Base-by-base conservation (phyloP, 2,329 filamentous ascomycete species). In the Pyrenophora teres region DNA sequence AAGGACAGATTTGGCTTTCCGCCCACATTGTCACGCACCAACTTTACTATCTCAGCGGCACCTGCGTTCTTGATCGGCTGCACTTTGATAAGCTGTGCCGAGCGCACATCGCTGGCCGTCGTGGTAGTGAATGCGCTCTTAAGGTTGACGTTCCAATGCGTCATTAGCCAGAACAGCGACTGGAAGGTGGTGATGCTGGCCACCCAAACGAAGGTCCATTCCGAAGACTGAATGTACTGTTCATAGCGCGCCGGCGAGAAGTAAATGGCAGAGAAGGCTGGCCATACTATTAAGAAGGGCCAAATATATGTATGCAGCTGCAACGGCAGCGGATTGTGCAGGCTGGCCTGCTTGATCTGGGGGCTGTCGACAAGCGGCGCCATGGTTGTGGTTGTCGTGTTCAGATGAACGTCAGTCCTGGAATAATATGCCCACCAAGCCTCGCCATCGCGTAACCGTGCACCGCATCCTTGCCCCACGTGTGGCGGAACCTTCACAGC, bases 121-220 rank as follows among this genome's bases (percentile, higher is more conserved):
- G 81, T 87, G 1, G 92, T 85, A 10, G 89, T 97, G 75, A 97
- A 96, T 54, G 87, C 76, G 18, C 88, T 88, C 69, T 87, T 85
- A 58, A 97, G 79, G 70, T 92, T 87, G 72, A 99, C 91, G 70
- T 90, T 97, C 94, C 94, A 99, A 78, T 97, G 91, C 40, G 94
- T 99, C 78, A 89, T 93, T 56, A 99, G 83, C 93, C 94, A 99
- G 64, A 92, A 78, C 59, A 99, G 82, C 59, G 90, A 87, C 79
- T 99, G 95, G 50, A 88, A 69, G 9, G 92, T 96, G 73, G 95
- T 81, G 71, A 99, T 97, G 62, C 86, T 83, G 67, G 89, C 93
- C 61, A 88, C 84, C 87, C 90, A 99, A 57, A 99, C 90, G 72
- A 96, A 96, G 0, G 95, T 97, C 93, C 94, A 99, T 81, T 99